phyloP scores from a whole-genome alignment of 495 filamentous ascomycete genomes.

The Aspergillus sclerotiicarbonarius region DNA sequence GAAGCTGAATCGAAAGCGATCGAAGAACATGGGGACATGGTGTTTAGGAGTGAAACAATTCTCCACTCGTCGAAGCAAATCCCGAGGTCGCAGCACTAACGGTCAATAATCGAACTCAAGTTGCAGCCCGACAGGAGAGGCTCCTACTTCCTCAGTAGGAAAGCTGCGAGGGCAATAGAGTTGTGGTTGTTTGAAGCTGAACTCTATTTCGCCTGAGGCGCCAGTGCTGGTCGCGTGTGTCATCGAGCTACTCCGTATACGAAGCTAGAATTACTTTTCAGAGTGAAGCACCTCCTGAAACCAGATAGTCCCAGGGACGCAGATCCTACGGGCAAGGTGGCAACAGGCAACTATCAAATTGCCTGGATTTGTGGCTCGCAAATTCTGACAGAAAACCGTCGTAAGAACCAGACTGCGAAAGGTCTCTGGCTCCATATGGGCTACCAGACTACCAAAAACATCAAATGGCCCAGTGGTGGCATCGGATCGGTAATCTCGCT shows the following conservation, averaged over 20 bases:
- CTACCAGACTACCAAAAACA: no score
- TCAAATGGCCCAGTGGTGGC: neutral
- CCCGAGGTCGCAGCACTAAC: neutral
- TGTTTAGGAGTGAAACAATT: constrained; percentile 19
- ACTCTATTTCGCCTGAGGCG: neutral
- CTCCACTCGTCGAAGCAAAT: constrained; percentile 8
- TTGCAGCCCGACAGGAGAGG: neutral
- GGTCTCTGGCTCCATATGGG: neutral
- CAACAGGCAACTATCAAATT: neutral
- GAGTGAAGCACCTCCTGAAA: neutral
- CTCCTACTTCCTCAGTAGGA: neutral
- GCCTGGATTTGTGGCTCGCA: neutral
- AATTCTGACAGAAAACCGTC: neutral
- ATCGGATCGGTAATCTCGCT: neutral
- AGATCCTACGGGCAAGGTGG: neutral
- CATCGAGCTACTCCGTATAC: neutral
- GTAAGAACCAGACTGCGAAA: neutral
- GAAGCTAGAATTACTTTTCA: neutral
- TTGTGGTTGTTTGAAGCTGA: neutral
- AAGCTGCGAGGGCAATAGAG: neutral
- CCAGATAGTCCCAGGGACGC: neutral
- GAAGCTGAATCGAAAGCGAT: neutral
- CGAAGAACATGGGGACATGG: neutral
- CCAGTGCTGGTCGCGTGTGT: neutral
- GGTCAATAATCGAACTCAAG: constrained; percentile 8